Percentiles rank a stretch among this genome's conserved stretches.
Evolutionary conservation across 1,284 basidiomycete genomes (phyloP).

Genomic region (Cryptococcus depauperatus): DNA sequence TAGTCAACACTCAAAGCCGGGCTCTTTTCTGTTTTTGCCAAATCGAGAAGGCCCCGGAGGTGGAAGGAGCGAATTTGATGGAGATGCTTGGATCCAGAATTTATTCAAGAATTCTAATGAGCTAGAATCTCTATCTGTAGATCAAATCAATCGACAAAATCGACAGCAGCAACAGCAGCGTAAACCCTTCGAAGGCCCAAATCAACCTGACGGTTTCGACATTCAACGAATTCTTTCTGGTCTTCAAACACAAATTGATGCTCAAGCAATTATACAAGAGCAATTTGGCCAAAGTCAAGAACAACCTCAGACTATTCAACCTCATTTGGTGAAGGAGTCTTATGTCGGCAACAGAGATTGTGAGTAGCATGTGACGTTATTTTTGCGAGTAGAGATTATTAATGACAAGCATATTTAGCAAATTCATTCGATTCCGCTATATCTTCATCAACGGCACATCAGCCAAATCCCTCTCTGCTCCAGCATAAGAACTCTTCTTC

Average conservation of each 20-base stretch:
- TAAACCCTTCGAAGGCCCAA: no score
- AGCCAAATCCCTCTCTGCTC: no score
- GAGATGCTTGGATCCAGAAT: constrained; percentile 10
- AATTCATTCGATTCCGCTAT: no score
- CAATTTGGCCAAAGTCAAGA: constrained; percentile 3
- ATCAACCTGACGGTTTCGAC: neutral
- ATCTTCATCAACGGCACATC: no score
- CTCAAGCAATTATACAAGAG: constrained; percentile 4
- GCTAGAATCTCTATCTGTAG: neutral
- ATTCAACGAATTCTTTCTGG: neutral
- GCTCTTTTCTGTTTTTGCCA: constrained; percentile 13
- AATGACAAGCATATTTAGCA: no score
- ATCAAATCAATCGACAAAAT: neutral
- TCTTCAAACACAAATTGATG: neutral
- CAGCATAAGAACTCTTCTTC: no score
- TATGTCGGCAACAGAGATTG: no score
- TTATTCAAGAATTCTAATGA: constrained; percentile 4
- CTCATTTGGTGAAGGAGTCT: constrained; percentile 6
- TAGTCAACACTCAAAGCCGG: no score
- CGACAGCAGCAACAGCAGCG: neutral
- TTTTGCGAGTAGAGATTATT: no score
- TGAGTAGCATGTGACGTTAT: no score
- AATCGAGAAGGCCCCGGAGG: constrained; percentile 1
- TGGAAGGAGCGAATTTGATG: neutral
- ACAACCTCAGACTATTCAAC: constrained; percentile 7